These are phyloP conservation scores for Corniculantispora saksenae DNA, from an alignment of 2,329 filamentous ascomycete species.

Conservation along the genomic window DNA sequence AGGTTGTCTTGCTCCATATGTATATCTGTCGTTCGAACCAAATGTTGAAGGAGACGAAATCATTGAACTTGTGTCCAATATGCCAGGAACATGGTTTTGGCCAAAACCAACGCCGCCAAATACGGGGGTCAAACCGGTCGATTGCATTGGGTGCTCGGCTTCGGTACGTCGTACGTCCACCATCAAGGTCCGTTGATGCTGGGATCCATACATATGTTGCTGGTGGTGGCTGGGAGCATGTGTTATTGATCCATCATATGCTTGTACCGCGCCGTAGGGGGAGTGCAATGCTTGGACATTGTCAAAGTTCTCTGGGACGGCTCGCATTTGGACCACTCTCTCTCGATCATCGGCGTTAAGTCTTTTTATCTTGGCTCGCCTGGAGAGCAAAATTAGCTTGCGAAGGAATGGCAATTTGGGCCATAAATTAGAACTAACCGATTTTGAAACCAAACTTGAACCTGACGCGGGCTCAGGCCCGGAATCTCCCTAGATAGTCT, in stretches of 20 bases:
- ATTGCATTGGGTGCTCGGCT: slow-evolving; percentile 66
- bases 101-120: slow-evolving; percentile 69
- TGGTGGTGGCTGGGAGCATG: slow-evolving; percentile 41
- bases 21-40: slow-evolving; percentile 49
- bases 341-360: slow-evolving; percentile 70
- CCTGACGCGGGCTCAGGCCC: slow-evolving; percentile 85
- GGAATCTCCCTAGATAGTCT: slow-evolving; percentile 87
- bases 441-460: slow-evolving; percentile 99
- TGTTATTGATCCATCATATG: slow-evolving; percentile 48
- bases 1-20: slow-evolving; percentile 33
- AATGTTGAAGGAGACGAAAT: slow-evolving; percentile 50
- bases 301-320: slow-evolving; percentile 70
- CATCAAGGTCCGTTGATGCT: slow-evolving; percentile 67
- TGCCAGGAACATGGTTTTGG: slow-evolving; percentile 50
- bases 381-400: slow-evolving; percentile 32
- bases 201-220: slow-evolving; percentile 48
- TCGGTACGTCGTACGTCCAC: slow-evolving; percentile 67
- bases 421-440: slow-evolving; percentile 57
- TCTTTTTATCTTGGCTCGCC: slow-evolving; percentile 71
- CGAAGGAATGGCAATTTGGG: background rate
- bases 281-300: slow-evolving; percentile 69
- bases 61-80: slow-evolving; percentile 58
- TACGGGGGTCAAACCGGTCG: slow-evolving; percentile 65
- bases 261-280: slow-evolving; percentile 63
- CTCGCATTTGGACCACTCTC: slow-evolving; percentile 71